Evolutionary conservation across 495 filamentous ascomycete species (phyloP), one percentile per base, ranked within the genome.

Genomic region (Tuber aestivum): DNA sequence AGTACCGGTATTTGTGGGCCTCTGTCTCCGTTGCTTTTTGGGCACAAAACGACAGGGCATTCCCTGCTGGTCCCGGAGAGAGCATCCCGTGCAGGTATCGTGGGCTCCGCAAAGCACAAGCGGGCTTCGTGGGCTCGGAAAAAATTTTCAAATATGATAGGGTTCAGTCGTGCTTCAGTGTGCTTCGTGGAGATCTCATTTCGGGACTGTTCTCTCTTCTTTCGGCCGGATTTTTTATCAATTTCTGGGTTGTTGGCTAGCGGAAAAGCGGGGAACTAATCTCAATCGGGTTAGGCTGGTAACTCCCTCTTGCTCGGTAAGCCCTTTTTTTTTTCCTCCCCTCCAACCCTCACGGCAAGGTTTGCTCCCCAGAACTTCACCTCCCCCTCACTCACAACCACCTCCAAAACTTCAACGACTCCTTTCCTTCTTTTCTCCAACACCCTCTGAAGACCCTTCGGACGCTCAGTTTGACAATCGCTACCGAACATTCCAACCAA

Each of bases 341-440:
- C 78, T 79, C 76, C 70, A 41, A 75, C 78, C 78, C 76, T 70
- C 78, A 75, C 72, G 73, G 78, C 78, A 68, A 79, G 72, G 77
- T 75, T 79, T 79, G 76, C 69, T 75, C 77, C 72, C 76, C 72
- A 72, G 38, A 83, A 78, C 83, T 84, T 80, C 77, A 82, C 82
- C 72, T 79, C 73, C 78, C 56, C 56, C 78, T 79, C 77, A 79
- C 78, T 73, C 77, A 79, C 76, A 42, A 35, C 73, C 69, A 74
- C 72, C 35, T 65, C 50, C 68, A 70, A 65, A 65, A 65, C 56
- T 65, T 65, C 68, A 42, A 79, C 77, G 73, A 79, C 72, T 73
- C 41, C 78, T 32, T 65, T 68, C 50, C 78, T 73, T 73, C 73
- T 70, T 75, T 76, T 75, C 70, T 69, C 48, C 68, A 69, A 76